A percentile compares a stretch with the other conserved stretches of the same genome.
Evolutionary conservation across 768 basidiomycete genomes (phyloP).

Genomic region (Leucocoprinus leucothites): DNA sequence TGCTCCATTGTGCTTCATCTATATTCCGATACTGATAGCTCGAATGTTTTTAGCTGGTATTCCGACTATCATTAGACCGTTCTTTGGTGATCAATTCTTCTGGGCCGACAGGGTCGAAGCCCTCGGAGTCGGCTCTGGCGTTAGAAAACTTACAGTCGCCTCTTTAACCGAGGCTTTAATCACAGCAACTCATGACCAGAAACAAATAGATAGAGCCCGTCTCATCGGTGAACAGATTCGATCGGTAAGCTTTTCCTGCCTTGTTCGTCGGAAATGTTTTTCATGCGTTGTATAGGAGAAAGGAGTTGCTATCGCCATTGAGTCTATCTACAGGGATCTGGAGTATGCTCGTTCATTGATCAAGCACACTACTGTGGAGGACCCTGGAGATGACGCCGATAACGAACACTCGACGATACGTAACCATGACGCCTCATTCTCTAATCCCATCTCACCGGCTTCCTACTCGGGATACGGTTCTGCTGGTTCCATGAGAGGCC

Average conservation of each 20-base stretch:
- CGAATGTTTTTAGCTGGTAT: constrained; percentile 63
- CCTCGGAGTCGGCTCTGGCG: constrained; percentile 83
- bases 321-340: constrained; percentile 93
- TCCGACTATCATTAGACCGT: constrained; percentile 94
- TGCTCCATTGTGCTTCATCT: neutral
- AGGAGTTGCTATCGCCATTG: constrained; percentile 90
- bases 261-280: neutral
- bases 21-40: neutral
- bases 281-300: constrained; percentile 61
- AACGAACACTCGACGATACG: constrained; percentile 37
- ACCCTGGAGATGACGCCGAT: constrained; percentile 30
- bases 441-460: constrained; percentile 24
- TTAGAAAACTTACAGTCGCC: constrained; percentile 84
- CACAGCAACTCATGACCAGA: constrained; percentile 81
- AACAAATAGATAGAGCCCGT: constrained; percentile 85
- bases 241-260: constrained; percentile 44
- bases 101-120: constrained; percentile 99
- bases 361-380: constrained; percentile 47
- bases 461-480: constrained; percentile 54
- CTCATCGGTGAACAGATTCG: constrained; percentile 85
- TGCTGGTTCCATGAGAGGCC: constrained; percentile 46
- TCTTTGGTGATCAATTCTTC: constrained; percentile 98
- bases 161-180: constrained; percentile 74
- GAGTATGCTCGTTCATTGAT: constrained; percentile 91
- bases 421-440: constrained; percentile 20